phyloP scores from a whole-genome alignment of 495 filamentous ascomycete genomes.

The Aspergillus kassunensis region DNA sequence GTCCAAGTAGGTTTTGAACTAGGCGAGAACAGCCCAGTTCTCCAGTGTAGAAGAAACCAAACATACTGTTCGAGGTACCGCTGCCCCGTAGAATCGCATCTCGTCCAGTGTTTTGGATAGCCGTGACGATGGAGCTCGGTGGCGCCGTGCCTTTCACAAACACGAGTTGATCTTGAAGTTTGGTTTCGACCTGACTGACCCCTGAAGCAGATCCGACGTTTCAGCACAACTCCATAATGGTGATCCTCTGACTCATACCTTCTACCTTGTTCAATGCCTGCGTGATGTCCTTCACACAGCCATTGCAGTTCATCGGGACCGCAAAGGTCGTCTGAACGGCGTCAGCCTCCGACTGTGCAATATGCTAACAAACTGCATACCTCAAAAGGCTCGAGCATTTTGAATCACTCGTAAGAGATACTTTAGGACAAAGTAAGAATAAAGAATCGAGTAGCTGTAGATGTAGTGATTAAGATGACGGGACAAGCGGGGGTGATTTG shows the following conservation, averaged over 20 bases:
- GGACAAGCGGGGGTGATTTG: slow-evolving; percentile 11
- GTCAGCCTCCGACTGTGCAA: not conserved
- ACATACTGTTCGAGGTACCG: slow-evolving; percentile 77
- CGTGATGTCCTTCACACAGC: slow-evolving; percentile 81
- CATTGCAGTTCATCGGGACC: slow-evolving; percentile 86
- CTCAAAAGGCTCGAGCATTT: slow-evolving; percentile 59
- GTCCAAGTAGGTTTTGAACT: not conserved
- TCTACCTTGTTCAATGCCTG: slow-evolving; percentile 65
- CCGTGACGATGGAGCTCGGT: slow-evolving; percentile 80
- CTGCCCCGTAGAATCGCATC: slow-evolving; percentile 93
- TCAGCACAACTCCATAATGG: not conserved
- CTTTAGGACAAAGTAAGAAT: slow-evolving; percentile 9
- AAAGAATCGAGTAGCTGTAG: not conserved
- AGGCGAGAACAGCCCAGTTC: not conserved
- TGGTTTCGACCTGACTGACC: slow-evolving; percentile 46
- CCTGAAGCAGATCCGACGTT: slow-evolving; percentile 22
- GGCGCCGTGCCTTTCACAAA: slow-evolving; percentile 57
- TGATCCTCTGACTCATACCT: slow-evolving; percentile 42
- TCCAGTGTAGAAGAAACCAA: not conserved
- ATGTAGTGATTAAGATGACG: not conserved
- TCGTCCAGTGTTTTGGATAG: slow-evolving; percentile 84
- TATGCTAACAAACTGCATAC: slow-evolving; percentile 24
- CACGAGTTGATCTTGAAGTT: slow-evolving; percentile 45
- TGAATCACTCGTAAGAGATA: slow-evolving; percentile 10
- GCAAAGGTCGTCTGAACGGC: slow-evolving; percentile 77